These are phyloP conservation scores for Nannochloropsis gaditana DNA, from an alignment of 108 stramenopile genomes.

Conservation along the genomic window DNA sequence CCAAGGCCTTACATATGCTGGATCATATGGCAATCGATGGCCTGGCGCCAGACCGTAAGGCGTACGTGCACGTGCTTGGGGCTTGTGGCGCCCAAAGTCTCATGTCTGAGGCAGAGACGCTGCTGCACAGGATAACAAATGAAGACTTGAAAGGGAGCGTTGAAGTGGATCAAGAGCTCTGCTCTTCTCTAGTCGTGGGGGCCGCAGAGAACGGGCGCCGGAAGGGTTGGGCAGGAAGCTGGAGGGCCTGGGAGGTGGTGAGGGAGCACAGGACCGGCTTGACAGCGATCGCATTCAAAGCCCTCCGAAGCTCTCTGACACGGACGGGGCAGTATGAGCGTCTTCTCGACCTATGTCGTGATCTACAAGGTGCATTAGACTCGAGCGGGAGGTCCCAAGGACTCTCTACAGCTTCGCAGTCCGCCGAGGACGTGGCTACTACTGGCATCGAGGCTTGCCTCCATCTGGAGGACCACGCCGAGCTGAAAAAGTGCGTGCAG, in stretches of 20 bases:
- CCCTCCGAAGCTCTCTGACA: neutral
- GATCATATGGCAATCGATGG: neutral
- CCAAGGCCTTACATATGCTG: neutral
- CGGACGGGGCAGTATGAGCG: neutral
- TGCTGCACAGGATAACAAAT: neutral
- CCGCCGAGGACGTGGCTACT: neutral
- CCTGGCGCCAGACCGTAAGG: neutral
- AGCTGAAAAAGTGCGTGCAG: neutral
- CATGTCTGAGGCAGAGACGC: neutral
- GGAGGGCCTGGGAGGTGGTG: neutral
- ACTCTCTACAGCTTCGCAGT: neutral
- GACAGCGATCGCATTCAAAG: neutral
- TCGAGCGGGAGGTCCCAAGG: neutral
- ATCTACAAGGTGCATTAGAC: neutral
- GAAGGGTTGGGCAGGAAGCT: neutral
- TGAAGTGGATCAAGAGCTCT: neutral
- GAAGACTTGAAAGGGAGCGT: neutral
- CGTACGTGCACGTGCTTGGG: neutral
- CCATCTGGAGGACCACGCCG: neutral
- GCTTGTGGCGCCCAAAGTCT: constrained; percentile 1
- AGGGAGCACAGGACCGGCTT: neutral
- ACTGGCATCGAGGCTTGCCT: neutral
- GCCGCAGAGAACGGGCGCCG: neutral
- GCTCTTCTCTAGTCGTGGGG: neutral
- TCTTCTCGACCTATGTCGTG: neutral